Base-by-base conservation (phyloP, 768 basidiomycete genomes). In the Suillus luteus region DNA sequence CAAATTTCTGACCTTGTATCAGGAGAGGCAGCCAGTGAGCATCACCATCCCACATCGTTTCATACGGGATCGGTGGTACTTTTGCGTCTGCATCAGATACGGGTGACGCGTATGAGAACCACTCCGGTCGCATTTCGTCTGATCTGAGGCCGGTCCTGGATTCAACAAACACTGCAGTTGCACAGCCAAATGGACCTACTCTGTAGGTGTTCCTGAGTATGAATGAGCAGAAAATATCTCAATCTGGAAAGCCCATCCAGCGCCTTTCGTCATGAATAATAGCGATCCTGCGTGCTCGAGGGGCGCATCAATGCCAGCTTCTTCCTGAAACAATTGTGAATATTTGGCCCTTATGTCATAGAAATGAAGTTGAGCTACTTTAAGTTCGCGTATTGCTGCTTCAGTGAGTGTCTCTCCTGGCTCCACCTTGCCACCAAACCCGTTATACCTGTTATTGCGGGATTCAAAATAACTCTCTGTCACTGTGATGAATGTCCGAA, bases 391-490 rank as follows among this genome's bases (percentile, higher is more conserved):
- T n/a, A 75, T 69, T 4, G 94, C 94, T 11, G 92, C 93, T 70
- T 90, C 76, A 0, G 78, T 67, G 19, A 86, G 76, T 0, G 88
- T 86, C 74, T 96, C 94, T 5, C 83, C 85, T 3, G 81, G 75
- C 63, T 95, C 92, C 10, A 92, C 86, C 75, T 96, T 96, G 11
- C 94, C 94, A 19, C 92, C 93, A 67, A 95, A 96, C 4, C 94
- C 94, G 66, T 95, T 95, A 70, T 85, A 94, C 69, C 93, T 94
- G 68, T 55, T n/a, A 31, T 17, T 58, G 6, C 27, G 24, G 66
- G 49, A 58, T 61, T 22, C 41, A 19, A 19, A 61, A 40, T 38
- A 57, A 15, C 31, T 9, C 49, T 43, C 43, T 14, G 14, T 27
- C 3, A 59, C n/a, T 3, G 22, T 19, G 22, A 5, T 1, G 38